These are phyloP conservation scores for Suillus ampliporus DNA, from an alignment of 768 basidiomycete genomes.

Conservation along the genomic window DNA sequence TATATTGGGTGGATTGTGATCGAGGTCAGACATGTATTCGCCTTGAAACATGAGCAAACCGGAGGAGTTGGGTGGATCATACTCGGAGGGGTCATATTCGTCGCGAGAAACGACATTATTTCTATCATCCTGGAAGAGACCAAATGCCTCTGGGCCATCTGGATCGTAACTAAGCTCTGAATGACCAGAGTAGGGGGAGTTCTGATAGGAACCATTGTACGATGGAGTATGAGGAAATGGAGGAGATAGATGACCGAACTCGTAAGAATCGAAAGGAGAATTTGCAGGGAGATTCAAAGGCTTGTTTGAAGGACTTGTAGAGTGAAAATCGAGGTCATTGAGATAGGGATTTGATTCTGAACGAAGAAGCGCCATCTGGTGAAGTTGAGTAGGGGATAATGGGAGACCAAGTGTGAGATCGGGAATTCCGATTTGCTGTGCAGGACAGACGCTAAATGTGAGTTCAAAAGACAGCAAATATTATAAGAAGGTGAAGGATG, in stretches of 20 bases:
- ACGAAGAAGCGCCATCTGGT: slow-evolving; percentile 36
- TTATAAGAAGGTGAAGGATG: slow-evolving; percentile 7
- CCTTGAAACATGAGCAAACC: slow-evolving; percentile 64
- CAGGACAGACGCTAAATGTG: slow-evolving; percentile 11
- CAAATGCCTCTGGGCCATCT: slow-evolving; percentile 53
- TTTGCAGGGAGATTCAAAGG: slow-evolving; percentile 26
- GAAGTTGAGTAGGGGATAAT: neutral
- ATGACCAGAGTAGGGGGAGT: slow-evolving; percentile 70
- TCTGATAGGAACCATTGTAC: slow-evolving; percentile 70
- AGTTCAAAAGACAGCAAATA: slow-evolving; percentile 7
- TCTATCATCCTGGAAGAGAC: slow-evolving; percentile 55
- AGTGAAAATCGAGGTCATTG: slow-evolving; percentile 30
- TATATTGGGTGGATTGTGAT: slow-evolving; percentile 35
- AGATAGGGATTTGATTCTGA: slow-evolving; percentile 24
- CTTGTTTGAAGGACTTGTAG: slow-evolving; percentile 35
- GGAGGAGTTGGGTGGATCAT: slow-evolving; percentile 60
- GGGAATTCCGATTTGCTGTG: slow-evolving; percentile 5
- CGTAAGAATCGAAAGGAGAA: slow-evolving; percentile 47
- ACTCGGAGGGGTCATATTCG: slow-evolving; percentile 79
- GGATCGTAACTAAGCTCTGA: slow-evolving; percentile 67
- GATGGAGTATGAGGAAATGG: slow-evolving; percentile 59
- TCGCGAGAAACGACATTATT: slow-evolving; percentile 38
- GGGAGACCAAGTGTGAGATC: slow-evolving; percentile 5
- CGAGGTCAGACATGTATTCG: slow-evolving; percentile 46
- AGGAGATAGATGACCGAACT: slow-evolving; percentile 41